These are phyloP conservation scores for Phellinidium pouzarii DNA, from an alignment of 1,284 basidiomycete species.

Conservation along the genomic window DNA sequence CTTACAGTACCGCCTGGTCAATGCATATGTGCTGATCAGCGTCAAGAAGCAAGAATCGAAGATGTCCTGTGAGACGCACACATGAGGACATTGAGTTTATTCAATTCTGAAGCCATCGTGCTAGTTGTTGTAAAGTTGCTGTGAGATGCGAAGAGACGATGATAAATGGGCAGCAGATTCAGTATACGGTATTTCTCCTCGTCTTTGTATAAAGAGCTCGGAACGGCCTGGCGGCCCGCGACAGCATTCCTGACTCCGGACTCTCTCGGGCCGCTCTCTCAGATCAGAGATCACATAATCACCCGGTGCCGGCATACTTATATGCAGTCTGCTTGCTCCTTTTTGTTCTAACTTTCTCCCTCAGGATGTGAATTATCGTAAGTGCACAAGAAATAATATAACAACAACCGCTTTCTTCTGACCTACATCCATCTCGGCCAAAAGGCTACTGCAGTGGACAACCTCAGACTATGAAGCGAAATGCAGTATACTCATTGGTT, in stretches of 20 bases:
- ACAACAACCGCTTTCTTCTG: not conserved
- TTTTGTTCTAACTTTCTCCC: not conserved
- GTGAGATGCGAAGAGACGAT: not conserved
- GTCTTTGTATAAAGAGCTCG: not conserved
- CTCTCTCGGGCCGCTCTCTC: not conserved
- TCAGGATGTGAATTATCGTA: not conserved
- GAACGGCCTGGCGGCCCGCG: conserved; percentile 2
- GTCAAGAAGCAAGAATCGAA: not conserved
- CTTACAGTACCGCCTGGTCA: conserved; percentile 57
- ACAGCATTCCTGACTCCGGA: not conserved
- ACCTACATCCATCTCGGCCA: not conserved
- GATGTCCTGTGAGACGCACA: conserved; percentile 38
- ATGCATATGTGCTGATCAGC: not conserved
- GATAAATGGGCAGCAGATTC: not conserved
- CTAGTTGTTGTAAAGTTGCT: not conserved
- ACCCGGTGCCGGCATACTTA: too few relatives aligned
- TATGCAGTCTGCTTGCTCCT: not conserved
- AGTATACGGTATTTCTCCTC: conserved; percentile 5
- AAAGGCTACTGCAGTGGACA: not conserved
- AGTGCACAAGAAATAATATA: conserved; percentile 3
- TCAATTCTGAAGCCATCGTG: conserved; percentile 8
- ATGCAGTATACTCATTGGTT: conserved; percentile 64
- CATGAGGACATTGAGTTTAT: conserved; percentile 67
- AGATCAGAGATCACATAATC: too few relatives aligned
- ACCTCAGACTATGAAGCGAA: not conserved